Base-by-base conservation (phyloP, 2,329 filamentous ascomycete species). In the Cladosporium cucumerinum region DNA sequence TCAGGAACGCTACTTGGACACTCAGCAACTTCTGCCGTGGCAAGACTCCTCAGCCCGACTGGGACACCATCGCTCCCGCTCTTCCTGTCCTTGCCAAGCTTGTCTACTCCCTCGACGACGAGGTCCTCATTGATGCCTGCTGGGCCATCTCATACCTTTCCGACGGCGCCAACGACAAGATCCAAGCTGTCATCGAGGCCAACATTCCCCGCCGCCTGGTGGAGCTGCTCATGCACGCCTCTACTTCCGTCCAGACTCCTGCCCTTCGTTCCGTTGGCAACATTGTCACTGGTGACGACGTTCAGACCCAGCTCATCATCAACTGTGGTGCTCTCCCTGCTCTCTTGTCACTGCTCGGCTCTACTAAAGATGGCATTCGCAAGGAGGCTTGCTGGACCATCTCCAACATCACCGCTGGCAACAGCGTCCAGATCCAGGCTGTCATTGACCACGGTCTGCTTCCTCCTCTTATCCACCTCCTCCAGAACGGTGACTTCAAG, bases 371-470 rank as follows among this genome's bases (percentile, higher is more conserved):
- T 75, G 95, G 95, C 28, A 99, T 99, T 71, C 92, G 95, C 71
- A 99, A 99, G 85, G 95, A 99, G 81, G 95, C 95, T 30, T 99
- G 95, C 87, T 99, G 95, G 95, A 99, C 95, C 59, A 99, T 99
- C 73, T 97, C 93, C 77, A 99, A 99, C 85, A 92, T 99, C 75
- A 99, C 95, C 34, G 95, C 95, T 66, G 95, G 95, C 68, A 99
- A 99, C 84, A 97, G 94, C 43, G 92, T 90, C 65, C 95, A 99
- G 81, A 99, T 99, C 73, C 95, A 99, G 83, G 85, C 93, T 11
- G 95, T 99, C 64, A 90, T 99, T 73, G 95, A 99, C 75, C 93
- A 93, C 73, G 95, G 96, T 81, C 96, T 99, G 75, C 95, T 99
- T 72, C 93, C 93, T 39, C 95, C 95, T 67, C 84, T 99, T 73